A percentile compares a stretch with the other conserved stretches of the same genome.
phyloP scores from a whole-genome alignment of 2,329 filamentous ascomycete species.

The Lachnellula willkommii region DNA sequence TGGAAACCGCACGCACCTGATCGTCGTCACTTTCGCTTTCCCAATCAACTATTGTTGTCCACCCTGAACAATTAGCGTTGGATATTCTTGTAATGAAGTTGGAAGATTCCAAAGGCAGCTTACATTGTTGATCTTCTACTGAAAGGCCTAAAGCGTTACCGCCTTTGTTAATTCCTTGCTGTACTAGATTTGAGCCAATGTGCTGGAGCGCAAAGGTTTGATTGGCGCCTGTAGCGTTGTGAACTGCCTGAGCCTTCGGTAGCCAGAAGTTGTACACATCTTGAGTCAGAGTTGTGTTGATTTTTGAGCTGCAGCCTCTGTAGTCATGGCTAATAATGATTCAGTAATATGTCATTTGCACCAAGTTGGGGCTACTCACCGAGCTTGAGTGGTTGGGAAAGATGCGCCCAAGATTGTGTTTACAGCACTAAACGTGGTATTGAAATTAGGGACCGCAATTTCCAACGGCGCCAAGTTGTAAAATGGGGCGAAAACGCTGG shows the following conservation, averaged over 20 bases:
- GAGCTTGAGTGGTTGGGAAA: not conserved
- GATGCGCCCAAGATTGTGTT: not conserved
- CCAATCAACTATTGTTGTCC: slow-evolving; percentile 5
- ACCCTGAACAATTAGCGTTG: not conserved
- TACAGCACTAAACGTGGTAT: not conserved
- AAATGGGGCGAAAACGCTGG: not conserved
- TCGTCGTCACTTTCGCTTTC: not conserved
- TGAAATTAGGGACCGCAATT: not conserved
- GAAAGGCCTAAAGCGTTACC: not conserved
- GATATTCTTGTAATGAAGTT: not conserved
- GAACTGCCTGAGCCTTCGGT: not conserved
- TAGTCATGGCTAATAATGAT: not conserved
- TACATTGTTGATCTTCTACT: not conserved
- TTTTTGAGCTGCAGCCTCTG: not conserved
- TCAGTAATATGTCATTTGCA: not conserved
- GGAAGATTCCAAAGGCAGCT: not conserved
- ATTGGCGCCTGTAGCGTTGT: not conserved
- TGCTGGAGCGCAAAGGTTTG: not conserved
- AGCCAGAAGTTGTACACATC: not conserved
- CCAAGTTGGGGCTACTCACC: not conserved
- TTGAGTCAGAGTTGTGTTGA: not conserved
- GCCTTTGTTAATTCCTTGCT: not conserved
- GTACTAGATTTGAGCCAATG: not conserved
- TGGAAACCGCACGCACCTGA: not conserved
- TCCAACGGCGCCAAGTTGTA: not conserved